Percentiles rank a stretch among this genome's conserved stretches.
phyloP scores from a whole-genome alignment of 1,284 basidiomycete species.

The Cryptococcus jaspeensis region DNA sequence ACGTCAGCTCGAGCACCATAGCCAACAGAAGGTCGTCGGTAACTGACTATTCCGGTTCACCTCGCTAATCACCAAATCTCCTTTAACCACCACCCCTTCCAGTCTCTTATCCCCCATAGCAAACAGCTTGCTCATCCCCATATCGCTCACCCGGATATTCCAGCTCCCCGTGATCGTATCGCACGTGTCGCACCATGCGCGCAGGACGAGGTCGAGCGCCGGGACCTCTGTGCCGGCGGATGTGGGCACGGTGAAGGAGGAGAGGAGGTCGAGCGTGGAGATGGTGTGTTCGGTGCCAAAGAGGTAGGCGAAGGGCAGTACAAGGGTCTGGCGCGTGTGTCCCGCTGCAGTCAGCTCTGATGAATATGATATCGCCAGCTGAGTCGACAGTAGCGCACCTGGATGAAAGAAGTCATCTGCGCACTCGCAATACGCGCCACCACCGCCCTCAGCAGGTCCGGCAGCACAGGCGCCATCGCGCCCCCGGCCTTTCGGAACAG shows the following conservation, averaged over 20 bases:
- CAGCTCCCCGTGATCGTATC: constrained; percentile 93
- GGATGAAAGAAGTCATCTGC: constrained; percentile 82
- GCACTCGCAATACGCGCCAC: constrained; percentile 74
- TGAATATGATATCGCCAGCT: neutral
- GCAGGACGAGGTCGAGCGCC: constrained; percentile 72
- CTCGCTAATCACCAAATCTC: constrained; percentile 82
- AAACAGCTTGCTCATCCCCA: constrained; percentile 79
- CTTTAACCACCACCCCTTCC: constrained; percentile 72
- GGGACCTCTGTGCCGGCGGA: constrained; percentile 55
- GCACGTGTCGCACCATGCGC: constrained; percentile 90
- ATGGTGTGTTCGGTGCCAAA: constrained; percentile 74
- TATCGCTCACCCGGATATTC: constrained; percentile 77
- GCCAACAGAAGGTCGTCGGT: neutral
- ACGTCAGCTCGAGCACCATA: neutral
- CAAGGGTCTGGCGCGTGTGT: constrained; percentile 67
- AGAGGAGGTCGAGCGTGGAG: constrained; percentile 70
- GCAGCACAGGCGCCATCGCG: constrained; percentile 65
- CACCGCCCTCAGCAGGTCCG: constrained; percentile 81
- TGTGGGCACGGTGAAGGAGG: constrained; percentile 56
- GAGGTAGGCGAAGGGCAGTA: constrained; percentile 90
- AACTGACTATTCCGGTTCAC: constrained; percentile 73
- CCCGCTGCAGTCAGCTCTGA: neutral
- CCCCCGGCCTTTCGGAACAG: constrained; percentile 76
- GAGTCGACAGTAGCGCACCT: constrained; percentile 56
- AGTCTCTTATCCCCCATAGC: constrained; percentile 57